A percentile compares a stretch with the other conserved stretches of the same genome.
These are phyloP conservation scores for Pontederia crassipes DNA, from an alignment of 176 grass and related monocot genomes.

Conservation along the genomic window DNA sequence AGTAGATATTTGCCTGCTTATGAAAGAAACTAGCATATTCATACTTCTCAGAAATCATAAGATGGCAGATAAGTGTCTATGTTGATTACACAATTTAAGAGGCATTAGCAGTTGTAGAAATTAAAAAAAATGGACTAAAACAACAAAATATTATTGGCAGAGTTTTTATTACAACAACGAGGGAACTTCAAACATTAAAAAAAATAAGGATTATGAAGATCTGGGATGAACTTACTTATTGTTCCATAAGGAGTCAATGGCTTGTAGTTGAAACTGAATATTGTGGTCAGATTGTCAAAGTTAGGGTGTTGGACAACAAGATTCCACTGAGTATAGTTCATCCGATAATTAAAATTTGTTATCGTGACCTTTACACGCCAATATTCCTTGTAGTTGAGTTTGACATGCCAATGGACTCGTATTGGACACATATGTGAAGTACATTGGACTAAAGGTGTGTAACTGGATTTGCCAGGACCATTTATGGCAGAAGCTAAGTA, in stretches of 20 bases:
- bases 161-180: neutral
- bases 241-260: constrained; percentile 9
- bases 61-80: no score
- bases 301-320: constrained; percentile 11
- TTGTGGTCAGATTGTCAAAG: constrained; percentile 14
- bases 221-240: constrained; percentile 9
- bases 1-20: no score
- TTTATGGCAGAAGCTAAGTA: constrained; percentile 11
- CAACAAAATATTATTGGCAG: no score
- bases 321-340: constrained; percentile 21
- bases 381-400: constrained; percentile 20
- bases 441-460: constrained; percentile 4
- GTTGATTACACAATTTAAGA: no score
- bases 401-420: constrained; percentile 21
- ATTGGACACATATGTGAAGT: constrained; percentile 21
- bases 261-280: constrained; percentile 17
- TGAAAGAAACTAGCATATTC: no score
- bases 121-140: no score
- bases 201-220: neutral
- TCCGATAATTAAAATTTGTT: constrained; percentile 22
- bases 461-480: neutral
- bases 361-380: constrained; percentile 16
- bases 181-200: neutral
- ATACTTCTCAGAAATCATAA: no score
- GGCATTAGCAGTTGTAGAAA: no score